Evolutionary conservation across 352 stramenopile species (phyloP).

Genomic region (Pythium pectinolyticum): DNA sequence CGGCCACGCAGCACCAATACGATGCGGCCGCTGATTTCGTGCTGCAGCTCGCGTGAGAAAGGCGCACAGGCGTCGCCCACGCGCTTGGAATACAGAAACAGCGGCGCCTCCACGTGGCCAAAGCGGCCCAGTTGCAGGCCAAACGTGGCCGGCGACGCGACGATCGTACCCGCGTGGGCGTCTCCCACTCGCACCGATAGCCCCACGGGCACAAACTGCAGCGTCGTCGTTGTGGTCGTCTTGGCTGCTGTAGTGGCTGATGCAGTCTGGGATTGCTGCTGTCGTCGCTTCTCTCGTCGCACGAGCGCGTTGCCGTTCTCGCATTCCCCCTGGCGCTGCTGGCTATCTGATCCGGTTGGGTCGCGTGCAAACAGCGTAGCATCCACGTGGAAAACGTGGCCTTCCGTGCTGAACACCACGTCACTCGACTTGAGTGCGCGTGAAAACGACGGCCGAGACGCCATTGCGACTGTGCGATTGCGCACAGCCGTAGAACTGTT

Average conservation of each 20-base stretch:
- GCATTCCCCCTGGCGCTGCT: conserved; percentile 30
- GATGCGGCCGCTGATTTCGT: conserved; percentile 49
- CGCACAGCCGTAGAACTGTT: too few relatives aligned
- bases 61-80: conserved; percentile 52
- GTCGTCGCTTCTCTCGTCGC: conserved; percentile 15
- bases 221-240: background rate
- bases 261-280: conserved; percentile 16
- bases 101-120: conserved; percentile 52
- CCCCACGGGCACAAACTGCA: conserved; percentile 43
- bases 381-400: conserved; percentile 72
- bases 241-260: background rate
- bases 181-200: conserved; percentile 62
- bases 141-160: conserved; percentile 70
- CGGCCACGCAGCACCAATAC: conserved; percentile 67
- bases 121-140: conserved; percentile 44
- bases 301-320: conserved; percentile 55
- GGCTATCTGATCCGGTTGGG: background rate
- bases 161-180: conserved; percentile 61
- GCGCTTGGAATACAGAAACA: conserved; percentile 42
- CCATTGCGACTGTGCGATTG: too few relatives aligned
- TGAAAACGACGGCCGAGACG: conserved; percentile 6
- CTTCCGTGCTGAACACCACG: conserved; percentile 83
- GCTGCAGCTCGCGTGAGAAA: conserved; percentile 20
- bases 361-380: conserved; percentile 48
- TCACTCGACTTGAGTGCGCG: conserved; percentile 62